Evolutionary conservation across 306 rosid species (phyloP), one percentile per base, ranked within the genome.

Genomic region (Arachis hypogaea): DNA sequence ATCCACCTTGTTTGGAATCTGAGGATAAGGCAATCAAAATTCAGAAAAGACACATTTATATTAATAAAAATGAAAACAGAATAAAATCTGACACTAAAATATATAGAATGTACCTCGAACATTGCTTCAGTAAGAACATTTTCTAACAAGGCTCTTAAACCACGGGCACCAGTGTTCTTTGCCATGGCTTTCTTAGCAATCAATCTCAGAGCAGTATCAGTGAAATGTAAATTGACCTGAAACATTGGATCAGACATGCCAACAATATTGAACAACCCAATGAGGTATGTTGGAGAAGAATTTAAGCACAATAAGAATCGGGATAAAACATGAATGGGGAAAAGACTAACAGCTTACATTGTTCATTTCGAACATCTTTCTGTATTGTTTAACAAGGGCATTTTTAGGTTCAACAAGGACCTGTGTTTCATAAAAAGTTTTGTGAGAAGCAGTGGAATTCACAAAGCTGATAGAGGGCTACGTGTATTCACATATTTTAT

Each of bases 111-210:
- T 80, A 85, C 95, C 95, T 87, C 95, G 71, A 87, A 89, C 95
- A 89, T 89, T 18, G 92, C 92, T 68, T 89, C 95, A 3, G 82
- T 83, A 43, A 89, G 90, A 85, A 89, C 50, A 57, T 80, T 73
- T 75, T 89, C 95, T 59, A 89, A 74, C 70, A 87, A 83, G 72
- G 92, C 83, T 82, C 95, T 81, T 45, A 89, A 73, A 49, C 95
- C 92, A 59, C 92, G 86, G 33, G 92, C 95, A n/a, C 95, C 95
- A 1, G 95, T 85, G 79, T 82, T 85, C 86, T 86, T 89, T 62
- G 76, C 82, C 85, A 87, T 72, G 38, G 95, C 89, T 87, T 89
- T 89, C 78, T 76, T 89, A 6, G 92, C 95, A 47, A 89, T 85
- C 83, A 83, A 75, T 72, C 85, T 83, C 80, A 86, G 68, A 66